Base-by-base conservation (phyloP, 768 basidiomycete species). In the Mrakia hoshinonis region DNA sequence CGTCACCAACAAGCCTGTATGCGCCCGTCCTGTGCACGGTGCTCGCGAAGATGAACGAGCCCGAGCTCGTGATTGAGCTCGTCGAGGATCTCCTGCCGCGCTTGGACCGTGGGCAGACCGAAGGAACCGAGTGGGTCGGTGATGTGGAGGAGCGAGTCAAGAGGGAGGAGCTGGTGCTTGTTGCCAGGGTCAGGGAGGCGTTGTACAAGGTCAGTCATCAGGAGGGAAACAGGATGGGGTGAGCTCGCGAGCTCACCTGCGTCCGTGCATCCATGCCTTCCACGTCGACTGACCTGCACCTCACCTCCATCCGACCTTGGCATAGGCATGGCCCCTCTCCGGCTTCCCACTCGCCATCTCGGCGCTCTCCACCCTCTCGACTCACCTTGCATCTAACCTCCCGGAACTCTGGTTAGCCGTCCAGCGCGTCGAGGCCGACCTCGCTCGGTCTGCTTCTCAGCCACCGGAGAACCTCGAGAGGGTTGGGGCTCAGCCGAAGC, bases 1-100 rank as follows among this genome's bases (percentile, higher is more conserved):
- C 47, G 20, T 29, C 31, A 34, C 70, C 70, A 0, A 22, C 29
- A 11, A 47, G 64, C 0, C 43, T 67, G 46, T 60, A 60, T 34
- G 47, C 46, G 26, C 70, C 70, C 26, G 54, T 72, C 2, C 70
- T 72, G 20, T 20, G 24, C n/a, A 46, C 70, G 15, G 70, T 72
- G 15, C 66, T 72, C 10, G 58, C 70, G 12, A 47, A 52, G 26
- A 43, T 71, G 48, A 71, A 71, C 31, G 70, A 71, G 48, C 70
- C 70, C 3, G 52, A 66, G n/a, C 62, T 64, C 24, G 60, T 72
- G 47, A 24, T 26, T 20, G 20, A 34, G 0, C 64, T 67, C n/a
- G 66, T 72, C 39, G 70, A 72, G 24, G 48, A 60, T 31, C 39
- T 55, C 0, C 24, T 43, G 54, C 36, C 39, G 12, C 36, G 54